phyloP scores from a whole-genome alignment of 2,329 filamentous ascomycete species.

The Capronia epimyces region DNA sequence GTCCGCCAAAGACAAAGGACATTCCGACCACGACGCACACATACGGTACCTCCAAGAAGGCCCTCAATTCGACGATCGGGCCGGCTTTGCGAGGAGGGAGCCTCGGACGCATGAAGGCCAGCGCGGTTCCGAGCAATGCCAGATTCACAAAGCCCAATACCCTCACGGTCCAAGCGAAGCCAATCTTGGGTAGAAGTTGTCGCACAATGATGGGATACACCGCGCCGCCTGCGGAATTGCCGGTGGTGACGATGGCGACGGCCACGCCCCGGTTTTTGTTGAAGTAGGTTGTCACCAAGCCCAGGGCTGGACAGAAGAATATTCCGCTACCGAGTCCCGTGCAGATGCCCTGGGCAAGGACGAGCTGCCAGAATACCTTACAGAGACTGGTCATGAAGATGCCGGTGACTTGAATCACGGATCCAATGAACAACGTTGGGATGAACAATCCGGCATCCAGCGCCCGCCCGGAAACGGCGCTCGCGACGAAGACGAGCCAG shows the following conservation, averaged over 20 bases:
- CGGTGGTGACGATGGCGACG: constrained; percentile 55
- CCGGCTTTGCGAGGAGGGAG: constrained; percentile 48
- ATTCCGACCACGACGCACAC: constrained; percentile 32
- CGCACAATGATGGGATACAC: constrained; percentile 57
- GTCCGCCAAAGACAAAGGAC: constrained; percentile 22
- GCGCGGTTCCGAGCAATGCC: constrained; percentile 36
- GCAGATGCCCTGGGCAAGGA: constrained; percentile 51
- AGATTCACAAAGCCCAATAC: constrained; percentile 57
- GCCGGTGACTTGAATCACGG: constrained; percentile 42
- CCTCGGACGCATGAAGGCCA: constrained; percentile 45
- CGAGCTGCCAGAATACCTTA: constrained; percentile 47
- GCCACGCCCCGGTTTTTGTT: constrained; percentile 54
- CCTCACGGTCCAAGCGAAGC: constrained; percentile 62
- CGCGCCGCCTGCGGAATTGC: constrained; percentile 57
- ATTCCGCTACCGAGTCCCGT: constrained; percentile 53
- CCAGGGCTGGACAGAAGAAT: constrained; percentile 51
- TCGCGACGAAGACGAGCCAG: constrained; percentile 48
- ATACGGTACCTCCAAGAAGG: constrained; percentile 50
- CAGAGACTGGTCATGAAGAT: constrained; percentile 50
- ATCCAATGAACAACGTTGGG: constrained; percentile 40
- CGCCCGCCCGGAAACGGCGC: constrained; percentile 48
- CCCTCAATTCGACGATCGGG: constrained; percentile 47
- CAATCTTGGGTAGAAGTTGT: constrained; percentile 54
- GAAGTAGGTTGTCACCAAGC: constrained; percentile 59
- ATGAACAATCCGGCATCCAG: constrained; percentile 51